Evolutionary conservation across 1,284 basidiomycete genomes (phyloP), one percentile per base, ranked within the genome.

Genomic region (Xerocomus amazonicus): DNA sequence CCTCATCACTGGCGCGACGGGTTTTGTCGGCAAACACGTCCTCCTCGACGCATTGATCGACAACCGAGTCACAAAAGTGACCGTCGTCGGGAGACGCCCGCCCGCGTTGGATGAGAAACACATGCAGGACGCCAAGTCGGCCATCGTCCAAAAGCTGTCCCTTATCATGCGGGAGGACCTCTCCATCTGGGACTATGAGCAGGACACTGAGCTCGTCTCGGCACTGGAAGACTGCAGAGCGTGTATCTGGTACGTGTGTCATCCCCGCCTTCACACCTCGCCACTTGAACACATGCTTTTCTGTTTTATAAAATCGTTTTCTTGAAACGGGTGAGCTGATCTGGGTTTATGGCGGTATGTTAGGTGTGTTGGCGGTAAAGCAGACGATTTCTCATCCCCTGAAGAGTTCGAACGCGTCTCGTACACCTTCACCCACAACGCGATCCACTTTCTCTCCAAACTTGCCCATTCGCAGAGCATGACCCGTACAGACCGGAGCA

Each of bases 1-100:
- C 41, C 54, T 65, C 40, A 56, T 65, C 48, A 62, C 56, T n/a
- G 61, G 63, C 39, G 55, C 61, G 3, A 63, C 63, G 9, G 57
- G 61, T n/a, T 65, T 59, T 49, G 54, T 61, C 38, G 62, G 61
- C 40, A 57, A 59, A 27, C 53, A 53, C 14, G 57, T 50, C 32
- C 43, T 65, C 4, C 47, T 54, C 23, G 48, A 56, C 31, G 57
- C 61, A 0, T 43, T 63, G 5, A 23, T n/a, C 6, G 61, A 62
- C 45, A 53, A 55, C 46, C 47, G 56, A 23, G 43, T 65, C 48
- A 49, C 62, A 1, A 63, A 59, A 42, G 53, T 65, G 47, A 63
- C 61, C 13, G 57, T 63, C 12, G 45, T 62, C 23, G 59, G 59
- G 17, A 52, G 62, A 34, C 45, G 13, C 16, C 59, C 59, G 4